Evolutionary conservation across 306 rosid genomes (phyloP).

Genomic region (Mucuna pruriens): DNA sequence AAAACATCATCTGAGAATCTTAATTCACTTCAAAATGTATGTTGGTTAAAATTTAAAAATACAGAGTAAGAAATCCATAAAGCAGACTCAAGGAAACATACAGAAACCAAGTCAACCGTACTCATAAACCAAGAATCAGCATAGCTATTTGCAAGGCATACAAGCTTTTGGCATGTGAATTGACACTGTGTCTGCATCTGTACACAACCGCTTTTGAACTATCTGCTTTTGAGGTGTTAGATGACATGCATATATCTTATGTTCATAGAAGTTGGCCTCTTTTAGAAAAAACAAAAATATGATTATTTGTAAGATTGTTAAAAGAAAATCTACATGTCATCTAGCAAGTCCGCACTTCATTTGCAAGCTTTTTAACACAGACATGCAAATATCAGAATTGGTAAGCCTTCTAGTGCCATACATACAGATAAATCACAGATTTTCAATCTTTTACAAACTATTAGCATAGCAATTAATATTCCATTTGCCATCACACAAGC

Average conservation of each 20-base stretch:
- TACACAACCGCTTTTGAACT: slow-evolving; percentile 6
- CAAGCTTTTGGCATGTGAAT: background rate
- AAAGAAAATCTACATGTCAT: background rate
- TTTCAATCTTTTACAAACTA: background rate
- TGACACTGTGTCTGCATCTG: background rate
- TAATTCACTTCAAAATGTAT: background rate
- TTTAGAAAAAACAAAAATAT: background rate
- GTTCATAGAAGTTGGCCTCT: background rate
- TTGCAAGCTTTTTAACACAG: background rate
- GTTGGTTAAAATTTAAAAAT: background rate
- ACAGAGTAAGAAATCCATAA: background rate
- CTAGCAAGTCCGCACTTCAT: background rate
- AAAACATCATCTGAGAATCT: slow-evolving; percentile 23
- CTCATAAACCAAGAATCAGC: slow-evolving; percentile 9
- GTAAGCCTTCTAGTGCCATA: slow-evolving; percentile 1
- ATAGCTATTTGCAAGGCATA: slow-evolving; percentile 2
- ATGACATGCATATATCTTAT: background rate
- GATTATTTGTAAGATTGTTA: background rate
- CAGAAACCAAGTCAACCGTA: slow-evolving; percentile 24
- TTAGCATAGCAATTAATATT: background rate
- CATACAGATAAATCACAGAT: background rate
- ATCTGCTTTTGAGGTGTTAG: slow-evolving; percentile 7
- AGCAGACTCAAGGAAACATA: background rate
- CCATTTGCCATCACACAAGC: background rate
- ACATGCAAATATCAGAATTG: background rate